These are phyloP conservation scores for Hypomontagnella monticulosa DNA, from an alignment of 495 filamentous ascomycete species.

Conservation along the genomic window DNA sequence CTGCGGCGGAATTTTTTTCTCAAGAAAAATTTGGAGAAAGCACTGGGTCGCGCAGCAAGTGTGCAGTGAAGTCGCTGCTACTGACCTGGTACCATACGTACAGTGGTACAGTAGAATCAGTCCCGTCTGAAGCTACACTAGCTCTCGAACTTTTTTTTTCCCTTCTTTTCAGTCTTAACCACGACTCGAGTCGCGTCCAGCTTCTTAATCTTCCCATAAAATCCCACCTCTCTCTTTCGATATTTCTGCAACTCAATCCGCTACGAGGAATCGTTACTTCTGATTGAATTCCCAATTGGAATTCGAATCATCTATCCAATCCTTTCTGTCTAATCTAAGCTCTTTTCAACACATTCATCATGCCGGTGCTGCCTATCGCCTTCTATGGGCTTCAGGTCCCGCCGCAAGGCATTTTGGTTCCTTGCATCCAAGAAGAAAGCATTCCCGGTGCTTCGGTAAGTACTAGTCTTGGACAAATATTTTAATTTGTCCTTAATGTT, in stretches of 20 bases:
- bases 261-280: neutral
- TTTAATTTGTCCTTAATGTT: neutral
- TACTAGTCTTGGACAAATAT: conserved; percentile 36
- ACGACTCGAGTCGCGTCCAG: conserved; percentile 43
- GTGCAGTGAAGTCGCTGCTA: too few species aligned
- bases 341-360: conserved; percentile 25
- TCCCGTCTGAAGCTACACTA: conserved; percentile 18
- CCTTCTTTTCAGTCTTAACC: conserved; percentile 35
- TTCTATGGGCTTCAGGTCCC: conserved; percentile 92
- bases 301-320: neutral
- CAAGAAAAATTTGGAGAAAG: conserved; percentile 39
- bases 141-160: conserved; percentile 40
- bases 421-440: conserved; percentile 58
- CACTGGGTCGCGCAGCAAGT: neutral
- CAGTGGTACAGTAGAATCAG: neutral
- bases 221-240: conserved; percentile 1
- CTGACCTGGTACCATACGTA: too few species aligned
- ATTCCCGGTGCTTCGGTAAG: conserved; percentile 73
- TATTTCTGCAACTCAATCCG: neutral
- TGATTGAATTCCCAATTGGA: conserved; percentile 4
- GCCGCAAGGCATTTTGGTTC: conserved; percentile 76
- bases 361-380: conserved; percentile 73
- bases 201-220: conserved; percentile 35
- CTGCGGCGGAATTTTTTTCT: conserved; percentile 40
- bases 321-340: neutral